Evolutionary conservation across 345 rosid genomes (phyloP).

Genomic region (Gossypium herbaceum): DNA sequence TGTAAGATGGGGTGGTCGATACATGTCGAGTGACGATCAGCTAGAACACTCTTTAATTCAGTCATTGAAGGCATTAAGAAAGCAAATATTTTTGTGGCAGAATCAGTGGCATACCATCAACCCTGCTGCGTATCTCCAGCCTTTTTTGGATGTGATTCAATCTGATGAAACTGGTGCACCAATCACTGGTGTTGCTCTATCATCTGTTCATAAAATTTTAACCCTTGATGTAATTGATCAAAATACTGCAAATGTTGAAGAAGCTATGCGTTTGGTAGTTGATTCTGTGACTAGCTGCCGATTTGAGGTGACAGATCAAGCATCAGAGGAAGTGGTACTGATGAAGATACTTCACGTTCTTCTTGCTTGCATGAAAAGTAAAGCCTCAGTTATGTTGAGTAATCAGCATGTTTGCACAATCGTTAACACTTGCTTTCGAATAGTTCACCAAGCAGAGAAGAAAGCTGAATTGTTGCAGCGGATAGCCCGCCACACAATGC

Average conservation of each 20-base stretch:
- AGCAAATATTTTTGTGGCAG: conserved; percentile 81
- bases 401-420: conserved; percentile 97
- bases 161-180: conserved; percentile 96
- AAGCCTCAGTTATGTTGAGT: conserved; percentile 84
- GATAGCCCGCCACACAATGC: conserved; percentile 93
- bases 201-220: conserved; percentile 83
- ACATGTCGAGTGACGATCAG: conserved; percentile 91
- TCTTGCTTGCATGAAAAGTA: conserved; percentile 87
- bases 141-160: conserved; percentile 83
- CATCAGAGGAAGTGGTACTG: conserved; percentile 93
- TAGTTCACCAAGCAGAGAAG: conserved; percentile 91
- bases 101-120: conserved; percentile 82
- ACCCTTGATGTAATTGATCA: conserved; percentile 75
- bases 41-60: conserved; percentile 87
- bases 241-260: conserved; percentile 74
- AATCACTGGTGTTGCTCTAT: conserved; percentile 87
- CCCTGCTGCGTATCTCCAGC: conserved; percentile 81
- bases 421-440: conserved; percentile 94
- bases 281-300: conserved; percentile 97
- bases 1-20: conserved; percentile 97
- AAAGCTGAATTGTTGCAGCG: conserved; percentile 74
- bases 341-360: conserved; percentile 99
- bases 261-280: conserved; percentile 88
- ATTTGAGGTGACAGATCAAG: conserved; percentile 97
- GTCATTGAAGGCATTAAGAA: conserved; percentile 79